These are phyloP conservation scores for Fusarium brevicatenulatum DNA, from an alignment of 2,329 filamentous ascomycete genomes.

Conservation along the genomic window DNA sequence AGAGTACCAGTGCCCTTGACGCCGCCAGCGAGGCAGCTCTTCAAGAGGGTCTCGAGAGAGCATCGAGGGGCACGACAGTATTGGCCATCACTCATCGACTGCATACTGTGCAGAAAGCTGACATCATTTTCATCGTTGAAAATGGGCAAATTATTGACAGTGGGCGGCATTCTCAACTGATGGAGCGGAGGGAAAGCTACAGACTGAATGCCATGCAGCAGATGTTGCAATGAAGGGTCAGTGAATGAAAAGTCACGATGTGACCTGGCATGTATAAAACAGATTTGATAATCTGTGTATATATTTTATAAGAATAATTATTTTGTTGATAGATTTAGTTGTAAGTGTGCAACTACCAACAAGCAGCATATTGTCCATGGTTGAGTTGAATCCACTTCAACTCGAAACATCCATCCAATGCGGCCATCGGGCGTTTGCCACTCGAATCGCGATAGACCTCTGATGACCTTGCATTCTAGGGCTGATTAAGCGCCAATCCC, in stretches of 20 bases:
- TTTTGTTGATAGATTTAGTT: background rate
- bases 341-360: background rate
- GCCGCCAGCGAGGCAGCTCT: constrained; percentile 70
- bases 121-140: constrained; percentile 66
- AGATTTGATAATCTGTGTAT: background rate
- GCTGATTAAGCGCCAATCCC: constrained; percentile 26
- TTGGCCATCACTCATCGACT: constrained; percentile 68
- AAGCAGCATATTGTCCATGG: no score
- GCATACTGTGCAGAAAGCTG: constrained; percentile 65
- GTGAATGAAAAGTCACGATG: background rate
- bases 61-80: constrained; percentile 62
- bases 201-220: constrained; percentile 63
- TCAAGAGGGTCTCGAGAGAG: constrained; percentile 71
- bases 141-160: constrained; percentile 61
- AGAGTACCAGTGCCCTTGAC: constrained; percentile 83
- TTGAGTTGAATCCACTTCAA: background rate
- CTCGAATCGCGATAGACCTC: background rate
- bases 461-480: background rate
- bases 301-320: no score
- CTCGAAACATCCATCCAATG: background rate
- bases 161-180: constrained; percentile 63
- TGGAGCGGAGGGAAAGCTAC: constrained; percentile 63
- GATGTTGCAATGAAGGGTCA: constrained; percentile 49
- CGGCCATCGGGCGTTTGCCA: background rate
- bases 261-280: background rate